Evolutionary conservation across 108 stramenopile species (phyloP).

Genomic region (Discostella pseudostelligera): DNA sequence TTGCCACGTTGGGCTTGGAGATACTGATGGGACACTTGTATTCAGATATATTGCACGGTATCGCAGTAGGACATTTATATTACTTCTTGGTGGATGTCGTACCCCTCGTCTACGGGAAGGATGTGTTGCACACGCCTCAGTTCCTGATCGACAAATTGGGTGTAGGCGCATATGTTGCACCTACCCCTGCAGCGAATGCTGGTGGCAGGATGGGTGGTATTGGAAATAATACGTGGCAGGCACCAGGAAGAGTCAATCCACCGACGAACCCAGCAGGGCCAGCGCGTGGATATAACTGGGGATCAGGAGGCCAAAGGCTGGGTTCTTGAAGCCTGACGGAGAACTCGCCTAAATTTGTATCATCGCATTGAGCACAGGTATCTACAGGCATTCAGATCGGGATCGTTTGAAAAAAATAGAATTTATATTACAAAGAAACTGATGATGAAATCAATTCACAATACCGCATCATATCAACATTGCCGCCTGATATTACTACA

Average conservation of each 20-base stretch:
- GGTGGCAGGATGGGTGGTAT: constrained; percentile 20
- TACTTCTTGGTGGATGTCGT: constrained; percentile 90
- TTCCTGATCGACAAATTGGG: constrained; percentile 84
- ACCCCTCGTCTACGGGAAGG: constrained; percentile 80
- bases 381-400: constrained; percentile 4
- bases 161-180: constrained; percentile 73
- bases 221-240: constrained; percentile 41
- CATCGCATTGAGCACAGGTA: too few species aligned
- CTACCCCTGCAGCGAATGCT: constrained; percentile 30
- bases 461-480: constrained; percentile 60
- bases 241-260: constrained; percentile 42
- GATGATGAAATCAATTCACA: constrained; percentile 37
- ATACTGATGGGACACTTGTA: constrained; percentile 72
- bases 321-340: background rate
- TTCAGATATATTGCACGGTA: constrained; percentile 68
- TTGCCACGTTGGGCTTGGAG: constrained; percentile 74
- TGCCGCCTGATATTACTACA: constrained; percentile 59
- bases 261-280: constrained; percentile 40
- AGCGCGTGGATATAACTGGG: constrained; percentile 44
- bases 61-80: constrained; percentile 80
- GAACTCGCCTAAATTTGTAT: too few species aligned
- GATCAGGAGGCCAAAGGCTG: constrained; percentile 32
- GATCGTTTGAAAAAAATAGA: background rate
- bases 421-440: background rate
- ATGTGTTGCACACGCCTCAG: constrained; percentile 77